A percentile compares a stretch with the other conserved stretches of the same genome.
Evolutionary conservation across 306 rosid genomes (phyloP).

Genomic region (Corylus americana): DNA sequence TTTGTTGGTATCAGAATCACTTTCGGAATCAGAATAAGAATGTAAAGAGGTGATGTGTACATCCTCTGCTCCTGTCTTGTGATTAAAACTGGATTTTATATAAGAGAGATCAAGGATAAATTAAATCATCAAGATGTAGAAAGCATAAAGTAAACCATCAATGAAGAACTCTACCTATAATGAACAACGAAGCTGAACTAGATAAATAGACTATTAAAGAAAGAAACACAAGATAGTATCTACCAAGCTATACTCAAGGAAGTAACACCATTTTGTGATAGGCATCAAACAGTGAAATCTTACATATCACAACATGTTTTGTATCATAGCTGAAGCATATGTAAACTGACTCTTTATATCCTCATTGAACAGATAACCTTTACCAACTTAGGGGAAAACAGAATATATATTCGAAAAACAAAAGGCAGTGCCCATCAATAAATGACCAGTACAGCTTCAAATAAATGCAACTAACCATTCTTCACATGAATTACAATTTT

Average conservation of each 20-base stretch:
- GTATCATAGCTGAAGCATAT: neutral
- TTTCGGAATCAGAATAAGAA: constrained; percentile 47
- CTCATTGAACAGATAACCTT: neutral
- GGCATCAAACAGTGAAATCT: neutral
- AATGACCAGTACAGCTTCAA: neutral
- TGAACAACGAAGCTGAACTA: neutral
- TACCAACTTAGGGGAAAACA: neutral
- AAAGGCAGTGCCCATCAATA: neutral
- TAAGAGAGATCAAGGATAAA: constrained; percentile 19
- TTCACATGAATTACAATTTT: neutral
- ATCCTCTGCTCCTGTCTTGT: constrained; percentile 88
- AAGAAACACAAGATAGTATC: neutral
- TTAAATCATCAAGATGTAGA: neutral
- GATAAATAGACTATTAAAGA: neutral
- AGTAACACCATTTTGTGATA: neutral
- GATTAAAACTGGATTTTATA: constrained; percentile 70
- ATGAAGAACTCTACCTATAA: neutral
- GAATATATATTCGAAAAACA: neutral
- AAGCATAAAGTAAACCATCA: neutral
- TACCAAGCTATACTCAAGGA: neutral
- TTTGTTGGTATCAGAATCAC: constrained; percentile 9
- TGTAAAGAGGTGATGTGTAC: constrained; percentile 71
- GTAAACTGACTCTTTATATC: neutral
- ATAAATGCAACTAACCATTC: neutral
- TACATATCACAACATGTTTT: neutral